These are phyloP conservation scores for Lepraria neglecta DNA, from an alignment of 495 filamentous ascomycete species.

Conservation along the genomic window DNA sequence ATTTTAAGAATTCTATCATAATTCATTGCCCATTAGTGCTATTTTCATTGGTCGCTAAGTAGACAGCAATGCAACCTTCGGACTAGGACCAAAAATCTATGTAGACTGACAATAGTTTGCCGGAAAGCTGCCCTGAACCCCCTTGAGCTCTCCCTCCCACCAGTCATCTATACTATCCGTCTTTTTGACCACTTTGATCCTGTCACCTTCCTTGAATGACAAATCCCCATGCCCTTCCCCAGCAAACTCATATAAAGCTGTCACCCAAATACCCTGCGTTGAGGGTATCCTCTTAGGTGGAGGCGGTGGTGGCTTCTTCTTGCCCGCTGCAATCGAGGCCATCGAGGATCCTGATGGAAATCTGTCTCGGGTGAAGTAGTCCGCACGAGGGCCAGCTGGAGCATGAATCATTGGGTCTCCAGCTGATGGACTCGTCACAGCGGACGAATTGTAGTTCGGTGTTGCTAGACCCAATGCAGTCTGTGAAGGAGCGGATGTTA, in stretches of 20 bases:
- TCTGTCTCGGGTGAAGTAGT: conserved; percentile 47
- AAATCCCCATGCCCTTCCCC: conserved; percentile 70
- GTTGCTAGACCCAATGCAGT: conserved; percentile 28
- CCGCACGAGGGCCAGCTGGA: conserved; percentile 36
- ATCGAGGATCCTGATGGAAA: conserved; percentile 36
- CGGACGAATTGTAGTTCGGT: conserved; percentile 28
- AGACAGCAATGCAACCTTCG: conserved; percentile 4
- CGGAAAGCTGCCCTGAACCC: conserved; percentile 72
- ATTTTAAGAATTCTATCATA: background rate
- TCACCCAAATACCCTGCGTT: conserved; percentile 57
- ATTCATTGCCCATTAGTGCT: conserved; percentile 1
- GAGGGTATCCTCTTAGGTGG: conserved; percentile 52
- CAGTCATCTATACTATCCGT: conserved; percentile 86
- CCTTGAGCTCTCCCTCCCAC: conserved; percentile 86
- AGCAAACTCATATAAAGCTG: conserved; percentile 73
- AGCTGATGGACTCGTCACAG: conserved; percentile 27
- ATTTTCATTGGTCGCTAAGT: background rate
- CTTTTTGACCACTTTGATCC: conserved; percentile 75
- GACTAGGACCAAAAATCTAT: conserved; percentile 2
- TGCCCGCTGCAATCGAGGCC: conserved; percentile 41
- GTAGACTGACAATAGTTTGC: conserved; percentile 69
- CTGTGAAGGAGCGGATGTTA: conserved; percentile 27
- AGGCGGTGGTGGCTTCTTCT: conserved; percentile 65
- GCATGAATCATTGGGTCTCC: conserved; percentile 25
- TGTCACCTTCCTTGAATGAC: conserved; percentile 75